phyloP scores from a whole-genome alignment of 2,329 filamentous ascomycete species.

The Talaromyces islandicus region DNA sequence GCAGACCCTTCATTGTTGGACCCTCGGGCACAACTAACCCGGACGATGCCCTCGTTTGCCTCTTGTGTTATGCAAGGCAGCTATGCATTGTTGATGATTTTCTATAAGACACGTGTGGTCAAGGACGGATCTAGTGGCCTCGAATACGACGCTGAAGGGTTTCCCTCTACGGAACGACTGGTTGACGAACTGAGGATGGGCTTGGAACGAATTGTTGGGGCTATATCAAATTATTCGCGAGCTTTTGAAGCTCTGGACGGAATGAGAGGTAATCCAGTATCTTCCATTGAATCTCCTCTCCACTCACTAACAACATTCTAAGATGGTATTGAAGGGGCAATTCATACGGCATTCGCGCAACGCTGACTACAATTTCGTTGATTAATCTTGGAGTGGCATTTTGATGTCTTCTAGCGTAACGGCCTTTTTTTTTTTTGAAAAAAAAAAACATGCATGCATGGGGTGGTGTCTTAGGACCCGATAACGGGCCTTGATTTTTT shows the following conservation, averaged over 20 bases:
- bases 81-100: slow-evolving; percentile 43
- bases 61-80: slow-evolving; percentile 44
- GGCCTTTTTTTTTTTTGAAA: not conserved
- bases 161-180: slow-evolving; percentile 23
- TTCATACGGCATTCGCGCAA: slow-evolving; percentile 35
- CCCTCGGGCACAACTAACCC: slow-evolving; percentile 21
- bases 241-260: slow-evolving; percentile 39
- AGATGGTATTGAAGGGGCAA: slow-evolving; percentile 41
- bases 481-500: not conserved
- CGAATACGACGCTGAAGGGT: slow-evolving; percentile 16
- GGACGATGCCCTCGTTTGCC: slow-evolving; percentile 43
- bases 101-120: slow-evolving; percentile 35
- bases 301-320: not conserved
- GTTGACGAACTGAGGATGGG: slow-evolving; percentile 32
- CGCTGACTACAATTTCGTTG: slow-evolving; percentile 3
- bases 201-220: slow-evolving; percentile 30
- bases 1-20: slow-evolving; percentile 14
- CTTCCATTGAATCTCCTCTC: not conserved
- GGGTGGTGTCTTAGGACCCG: slow-evolving; percentile 6
- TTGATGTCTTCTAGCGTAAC: not conserved
- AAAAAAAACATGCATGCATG: slow-evolving; percentile 5
- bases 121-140: slow-evolving; percentile 24
- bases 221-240: slow-evolving; percentile 34
- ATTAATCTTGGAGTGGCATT: not conserved
- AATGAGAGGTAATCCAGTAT: slow-evolving; percentile 33